phyloP scores from a whole-genome alignment of 768 basidiomycete genomes.

The Cantharellus anzutake region DNA sequence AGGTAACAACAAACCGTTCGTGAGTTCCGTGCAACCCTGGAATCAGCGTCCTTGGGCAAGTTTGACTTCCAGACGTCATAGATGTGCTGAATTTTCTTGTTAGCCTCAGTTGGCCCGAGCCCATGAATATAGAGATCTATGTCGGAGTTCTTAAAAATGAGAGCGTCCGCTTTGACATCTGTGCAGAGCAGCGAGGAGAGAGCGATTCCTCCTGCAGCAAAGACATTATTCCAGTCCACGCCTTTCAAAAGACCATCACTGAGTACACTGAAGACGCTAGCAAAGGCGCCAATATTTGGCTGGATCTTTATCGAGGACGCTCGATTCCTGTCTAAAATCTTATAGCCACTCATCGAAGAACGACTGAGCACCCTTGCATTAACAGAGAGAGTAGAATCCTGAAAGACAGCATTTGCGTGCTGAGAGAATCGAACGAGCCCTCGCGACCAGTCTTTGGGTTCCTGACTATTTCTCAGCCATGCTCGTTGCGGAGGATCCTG shows the following conservation, averaged over 20 bases:
- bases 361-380: background rate
- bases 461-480: background rate
- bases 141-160: background rate
- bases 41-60: background rate
- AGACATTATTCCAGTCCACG: background rate
- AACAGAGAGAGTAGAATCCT: background rate
- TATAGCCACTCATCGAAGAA: background rate
- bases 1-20: background rate
- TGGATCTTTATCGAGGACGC: background rate
- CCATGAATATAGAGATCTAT: slow-evolving; percentile 2
- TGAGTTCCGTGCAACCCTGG: background rate
- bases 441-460: background rate
- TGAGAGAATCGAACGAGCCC: background rate
- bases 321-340: background rate
- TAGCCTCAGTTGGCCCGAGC: background rate
- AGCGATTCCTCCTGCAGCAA: background rate
- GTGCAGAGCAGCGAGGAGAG: background rate
- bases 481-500: background rate
- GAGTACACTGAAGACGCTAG: background rate
- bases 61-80: background rate
- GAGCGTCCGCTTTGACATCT: background rate
- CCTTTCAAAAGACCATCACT: background rate
- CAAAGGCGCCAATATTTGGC: background rate
- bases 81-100: slow-evolving; percentile 2
- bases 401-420: background rate